Conservation (phyloP, 768 basidiomycete species). For the Atractiella rhizophila region DNA sequence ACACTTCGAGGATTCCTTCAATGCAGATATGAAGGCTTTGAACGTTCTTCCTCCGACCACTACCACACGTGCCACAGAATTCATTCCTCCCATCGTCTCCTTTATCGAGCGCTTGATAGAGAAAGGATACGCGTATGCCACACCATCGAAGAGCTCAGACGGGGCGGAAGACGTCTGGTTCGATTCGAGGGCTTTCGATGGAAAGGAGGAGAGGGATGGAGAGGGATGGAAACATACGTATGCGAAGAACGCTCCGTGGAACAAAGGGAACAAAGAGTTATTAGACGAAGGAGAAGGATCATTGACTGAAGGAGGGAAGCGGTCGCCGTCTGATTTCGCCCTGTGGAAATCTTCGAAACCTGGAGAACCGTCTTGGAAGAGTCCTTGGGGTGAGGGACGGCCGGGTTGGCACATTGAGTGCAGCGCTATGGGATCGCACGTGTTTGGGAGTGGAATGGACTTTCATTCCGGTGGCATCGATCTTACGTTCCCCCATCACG, state of each 20-base stretch:
- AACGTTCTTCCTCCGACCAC: slow-evolving; percentile 67
- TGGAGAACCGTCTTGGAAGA: slow-evolving; percentile 88
- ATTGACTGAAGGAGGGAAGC: slow-evolving; percentile 30
- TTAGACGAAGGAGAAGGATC: slow-evolving; percentile 79
- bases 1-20: slow-evolving; percentile 73
- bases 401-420: slow-evolving; percentile 99
- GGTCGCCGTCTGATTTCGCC: slow-evolving; percentile 78
- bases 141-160: too few species aligned
- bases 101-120: slow-evolving; percentile 64
- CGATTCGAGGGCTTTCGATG: slow-evolving; percentile 25
- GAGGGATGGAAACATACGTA: slow-evolving; percentile 42
- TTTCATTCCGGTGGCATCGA: slow-evolving; percentile 95
- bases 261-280: slow-evolving; percentile 70
- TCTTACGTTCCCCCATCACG: slow-evolving; percentile 96
- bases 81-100: slow-evolving; percentile 73
- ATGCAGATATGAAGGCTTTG: slow-evolving; percentile 73
- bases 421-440: slow-evolving; percentile 84
- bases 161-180: slow-evolving; percentile 27
- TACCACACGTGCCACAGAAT: slow-evolving; percentile 85
- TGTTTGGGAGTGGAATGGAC: slow-evolving; percentile 76
- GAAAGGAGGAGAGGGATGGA: slow-evolving; percentile 21
- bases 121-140: slow-evolving; percentile 75
- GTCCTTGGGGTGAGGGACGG: slow-evolving; percentile 82
- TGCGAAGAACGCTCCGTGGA: slow-evolving; percentile 87
- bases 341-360: slow-evolving; percentile 93